Base-by-base conservation (phyloP, 2,329 filamentous ascomycete genomes). In the Aaosphaeria arxii region DNA sequence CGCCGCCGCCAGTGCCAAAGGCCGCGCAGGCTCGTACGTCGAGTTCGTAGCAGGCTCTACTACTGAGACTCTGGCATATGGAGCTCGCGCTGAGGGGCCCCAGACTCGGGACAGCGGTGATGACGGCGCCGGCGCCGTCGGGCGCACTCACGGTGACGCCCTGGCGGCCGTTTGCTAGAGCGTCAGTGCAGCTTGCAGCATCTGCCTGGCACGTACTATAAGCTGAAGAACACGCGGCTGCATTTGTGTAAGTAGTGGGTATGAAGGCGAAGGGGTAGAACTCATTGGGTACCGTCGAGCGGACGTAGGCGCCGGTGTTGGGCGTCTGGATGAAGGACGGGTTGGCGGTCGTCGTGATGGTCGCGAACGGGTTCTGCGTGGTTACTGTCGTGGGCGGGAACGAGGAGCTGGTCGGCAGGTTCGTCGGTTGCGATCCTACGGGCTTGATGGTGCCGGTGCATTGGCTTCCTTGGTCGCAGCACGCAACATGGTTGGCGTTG, bases 401-500 rank as follows among this genome's bases (percentile, higher is more conserved):
- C 7, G 45, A 56, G 41, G 54, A 54, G 28, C 52, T 49, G 5
- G 58, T 57, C 7, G 52, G 31, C 30, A 49, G 45, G 24, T 47
- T 24, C 38, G 46, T 53, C 9, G 46, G 35, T 11, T 36, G 32
- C 44, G 45, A 49, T 24, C 53, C 46, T n/a, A 55, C 47, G 43
- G 45, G 43, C 29, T 48, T 57, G 32, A 84, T 72, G 6, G 72
- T 76, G 2, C 83, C 83, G 0, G 82, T 84, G 59, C 83, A 86
- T 30, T 71, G 76, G 11, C 78, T 77, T 44, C 78, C 76, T 29
- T 68, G 73, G 0, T 81, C 81, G 67, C 83, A 86, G 72, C 83
- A 86, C 28, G 82, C 83, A 46, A 85, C 77, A 51, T 83, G 74
- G 46, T 81, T 75, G 35, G 75, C 78, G 38, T 68, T 66, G 64